A percentile compares a stretch with the other conserved stretches of the same genome.
Evolutionary conservation across 306 rosid genomes (phyloP).

Genomic region (Dryas octopetala): DNA sequence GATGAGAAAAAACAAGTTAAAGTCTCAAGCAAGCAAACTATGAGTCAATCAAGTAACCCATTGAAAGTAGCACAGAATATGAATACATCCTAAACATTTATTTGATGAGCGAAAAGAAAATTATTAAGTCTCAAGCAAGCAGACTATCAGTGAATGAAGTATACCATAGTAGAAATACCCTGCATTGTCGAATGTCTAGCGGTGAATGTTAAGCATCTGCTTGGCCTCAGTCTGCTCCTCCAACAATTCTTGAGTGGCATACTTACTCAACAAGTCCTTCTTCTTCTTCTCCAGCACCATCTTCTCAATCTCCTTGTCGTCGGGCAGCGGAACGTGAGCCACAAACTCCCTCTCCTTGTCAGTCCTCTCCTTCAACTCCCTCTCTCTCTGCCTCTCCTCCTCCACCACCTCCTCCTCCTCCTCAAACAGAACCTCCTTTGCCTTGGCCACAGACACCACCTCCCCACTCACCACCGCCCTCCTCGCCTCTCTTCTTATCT

Average conservation of each 20-base stretch:
- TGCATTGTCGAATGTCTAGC: conserved; percentile 16
- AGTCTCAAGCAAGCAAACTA: too few species aligned
- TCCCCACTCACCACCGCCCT: conserved; percentile 81
- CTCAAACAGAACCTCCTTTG: conserved; percentile 59
- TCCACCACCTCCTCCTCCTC: conserved; percentile 87
- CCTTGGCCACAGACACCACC: conserved; percentile 52
- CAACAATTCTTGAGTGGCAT: conserved; percentile 60
- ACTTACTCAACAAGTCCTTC: conserved; percentile 68
- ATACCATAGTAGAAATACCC: neutral
- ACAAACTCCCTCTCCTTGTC: conserved; percentile 69
- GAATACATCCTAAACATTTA: neutral
- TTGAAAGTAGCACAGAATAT: neutral
- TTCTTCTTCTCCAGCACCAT: conserved; percentile 96
- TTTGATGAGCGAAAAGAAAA: neutral
- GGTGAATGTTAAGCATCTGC: conserved; percentile 77
- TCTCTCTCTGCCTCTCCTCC: conserved; percentile 62
- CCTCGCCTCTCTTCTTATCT: conserved; percentile 77
- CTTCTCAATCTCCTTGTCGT: conserved; percentile 83
- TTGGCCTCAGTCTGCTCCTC: conserved; percentile 80
- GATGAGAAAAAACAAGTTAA: too few species aligned
- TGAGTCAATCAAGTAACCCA: too few species aligned
- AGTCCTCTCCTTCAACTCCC: conserved; percentile 37
- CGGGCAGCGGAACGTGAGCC: conserved; percentile 88
- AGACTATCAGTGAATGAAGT: neutral
- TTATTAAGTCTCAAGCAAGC: too few species aligned